Evolutionary conservation across 2,329 filamentous ascomycete species (phyloP).

Genomic region (Colletotrichum kahawae): DNA sequence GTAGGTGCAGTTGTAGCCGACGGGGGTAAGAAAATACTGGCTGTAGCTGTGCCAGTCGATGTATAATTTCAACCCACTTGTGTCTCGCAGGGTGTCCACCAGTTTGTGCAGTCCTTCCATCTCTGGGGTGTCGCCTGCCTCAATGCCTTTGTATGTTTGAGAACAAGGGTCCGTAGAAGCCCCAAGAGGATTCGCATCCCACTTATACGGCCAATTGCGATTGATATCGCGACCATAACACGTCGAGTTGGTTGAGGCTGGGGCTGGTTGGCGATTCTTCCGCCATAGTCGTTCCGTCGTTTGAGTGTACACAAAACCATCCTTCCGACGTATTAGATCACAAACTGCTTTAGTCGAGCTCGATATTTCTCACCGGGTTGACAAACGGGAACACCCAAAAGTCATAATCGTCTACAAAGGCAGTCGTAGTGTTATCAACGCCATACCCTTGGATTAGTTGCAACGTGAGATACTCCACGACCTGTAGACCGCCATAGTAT

Average conservation of each 20-base stretch:
- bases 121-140: conserved; percentile 49
- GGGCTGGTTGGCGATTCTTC: conserved; percentile 52
- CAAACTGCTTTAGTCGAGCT: neutral
- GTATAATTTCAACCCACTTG: conserved; percentile 46
- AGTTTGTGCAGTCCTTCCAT: conserved; percentile 46
- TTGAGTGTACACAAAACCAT: conserved; percentile 52
- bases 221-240: conserved; percentile 59
- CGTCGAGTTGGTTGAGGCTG: conserved; percentile 24
- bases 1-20: conserved; percentile 47
- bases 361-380: conserved; percentile 47
- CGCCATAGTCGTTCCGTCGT: conserved; percentile 52
- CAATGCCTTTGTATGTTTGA: conserved; percentile 47
- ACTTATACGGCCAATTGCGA: conserved; percentile 57
- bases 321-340: neutral
- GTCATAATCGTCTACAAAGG: conserved; percentile 59
- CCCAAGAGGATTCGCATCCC: conserved; percentile 46
- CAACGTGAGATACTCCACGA: conserved; percentile 53
- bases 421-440: conserved; percentile 36
- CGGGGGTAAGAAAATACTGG: conserved; percentile 46
- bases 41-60: conserved; percentile 54
- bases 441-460: conserved; percentile 48
- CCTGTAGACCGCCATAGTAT: neutral
- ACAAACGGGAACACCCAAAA: conserved; percentile 59
- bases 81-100: conserved; percentile 33
- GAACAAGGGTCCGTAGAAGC: conserved; percentile 53